Conservation (phyloP, 202 grass and related monocot genomes). For the Setaria italica region DNA sequence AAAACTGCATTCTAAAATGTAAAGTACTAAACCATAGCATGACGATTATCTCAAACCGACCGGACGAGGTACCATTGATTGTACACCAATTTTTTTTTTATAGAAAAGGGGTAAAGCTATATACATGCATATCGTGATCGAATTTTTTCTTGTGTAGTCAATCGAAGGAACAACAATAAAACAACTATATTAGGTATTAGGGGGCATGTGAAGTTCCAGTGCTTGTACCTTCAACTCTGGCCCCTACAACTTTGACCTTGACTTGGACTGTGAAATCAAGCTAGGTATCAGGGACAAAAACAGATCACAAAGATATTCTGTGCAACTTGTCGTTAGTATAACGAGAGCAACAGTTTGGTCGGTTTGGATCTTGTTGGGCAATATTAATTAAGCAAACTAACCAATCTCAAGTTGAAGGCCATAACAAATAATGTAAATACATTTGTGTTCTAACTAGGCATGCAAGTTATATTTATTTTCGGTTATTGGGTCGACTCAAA, state of each 20-base stretch:
- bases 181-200: constrained; percentile 5
- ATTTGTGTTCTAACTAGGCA: background rate
- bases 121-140: background rate
- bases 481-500: too few relatives aligned
- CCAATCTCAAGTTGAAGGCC: background rate
- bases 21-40: background rate
- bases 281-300: constrained; percentile 9
- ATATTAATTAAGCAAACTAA: background rate
- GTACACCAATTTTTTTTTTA: background rate
- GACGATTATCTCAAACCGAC: background rate
- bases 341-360: constrained; percentile 30
- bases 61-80: background rate
- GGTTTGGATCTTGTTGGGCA: constrained; percentile 47
- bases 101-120: background rate
- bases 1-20: background rate
- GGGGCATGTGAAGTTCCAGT: constrained; percentile 35
- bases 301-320: constrained; percentile 34
- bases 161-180: background rate
- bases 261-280: constrained; percentile 43
- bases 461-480: too few relatives aligned
- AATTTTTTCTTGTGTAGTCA: background rate
- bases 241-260: constrained; percentile 41
- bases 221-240: background rate
- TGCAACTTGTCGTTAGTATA: constrained; percentile 39
- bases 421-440: background rate